phyloP scores from a whole-genome alignment of 2,329 filamentous ascomycete genomes.

The Colletotrichum costaricense region DNA sequence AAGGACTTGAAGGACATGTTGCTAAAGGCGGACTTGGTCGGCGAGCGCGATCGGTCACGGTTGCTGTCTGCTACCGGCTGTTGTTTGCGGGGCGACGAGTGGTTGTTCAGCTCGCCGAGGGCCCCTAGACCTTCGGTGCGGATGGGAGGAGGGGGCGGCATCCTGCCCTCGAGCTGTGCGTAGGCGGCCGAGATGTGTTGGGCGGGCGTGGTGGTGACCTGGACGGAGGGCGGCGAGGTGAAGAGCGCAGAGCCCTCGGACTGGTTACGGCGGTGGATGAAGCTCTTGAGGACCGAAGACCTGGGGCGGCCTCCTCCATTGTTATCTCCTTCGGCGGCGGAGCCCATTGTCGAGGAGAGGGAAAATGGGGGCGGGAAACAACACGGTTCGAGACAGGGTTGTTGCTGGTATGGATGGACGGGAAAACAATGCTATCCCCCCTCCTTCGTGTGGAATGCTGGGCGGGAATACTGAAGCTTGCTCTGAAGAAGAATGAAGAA shows the following conservation, averaged over 20 bases:
- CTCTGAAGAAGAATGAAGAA: slow-evolving; percentile 2
- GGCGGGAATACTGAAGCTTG: background rate
- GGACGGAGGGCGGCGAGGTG: slow-evolving; percentile 40
- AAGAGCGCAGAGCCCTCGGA: slow-evolving; percentile 50
- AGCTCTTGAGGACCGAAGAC: slow-evolving; percentile 61
- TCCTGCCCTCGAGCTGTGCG: slow-evolving; percentile 34
- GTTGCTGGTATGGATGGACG: slow-evolving; percentile 21
- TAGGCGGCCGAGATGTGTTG: slow-evolving; percentile 32
- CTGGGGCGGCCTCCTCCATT: slow-evolving; percentile 46
- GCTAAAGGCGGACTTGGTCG: slow-evolving; percentile 57
- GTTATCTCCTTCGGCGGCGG: slow-evolving; percentile 30
- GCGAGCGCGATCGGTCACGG: slow-evolving; percentile 49
- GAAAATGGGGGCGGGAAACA: slow-evolving; percentile 17
- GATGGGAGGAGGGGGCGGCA: slow-evolving; percentile 50
- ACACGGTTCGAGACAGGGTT: slow-evolving; percentile 23
- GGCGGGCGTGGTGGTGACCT: slow-evolving; percentile 35
- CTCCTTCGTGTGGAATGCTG: slow-evolving; percentile 16
- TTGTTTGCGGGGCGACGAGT: slow-evolving; percentile 53
- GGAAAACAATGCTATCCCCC: slow-evolving; percentile 21
- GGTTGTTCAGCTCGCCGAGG: slow-evolving; percentile 68
- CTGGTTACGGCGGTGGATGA: slow-evolving; percentile 62
- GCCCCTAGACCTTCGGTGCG: slow-evolving; percentile 50
- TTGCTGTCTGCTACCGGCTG: slow-evolving; percentile 39
- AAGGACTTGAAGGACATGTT: slow-evolving; percentile 58
- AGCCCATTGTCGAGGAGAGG: slow-evolving; percentile 31